Conservation (phyloP, 768 basidiomycete genomes). For the Mycena rebaudengoi region DNA sequence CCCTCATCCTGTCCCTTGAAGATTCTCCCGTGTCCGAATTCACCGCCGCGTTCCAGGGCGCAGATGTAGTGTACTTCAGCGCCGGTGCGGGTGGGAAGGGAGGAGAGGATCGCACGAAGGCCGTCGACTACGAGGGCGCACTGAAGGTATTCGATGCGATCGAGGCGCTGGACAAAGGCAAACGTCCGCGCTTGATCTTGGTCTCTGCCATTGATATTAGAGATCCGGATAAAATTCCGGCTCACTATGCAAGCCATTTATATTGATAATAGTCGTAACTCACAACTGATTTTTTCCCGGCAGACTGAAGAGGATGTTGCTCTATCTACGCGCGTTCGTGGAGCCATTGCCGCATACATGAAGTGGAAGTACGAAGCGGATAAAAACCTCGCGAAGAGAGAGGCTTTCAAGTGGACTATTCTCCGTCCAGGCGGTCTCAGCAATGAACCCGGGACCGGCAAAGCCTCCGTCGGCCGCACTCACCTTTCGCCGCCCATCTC, state of each 20-base stretch:
- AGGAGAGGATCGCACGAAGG: constrained; percentile 60
- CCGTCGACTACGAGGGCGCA: constrained; percentile 70
- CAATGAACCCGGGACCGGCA: constrained; percentile 59
- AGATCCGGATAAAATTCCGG: constrained; percentile 56
- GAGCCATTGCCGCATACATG: constrained; percentile 54
- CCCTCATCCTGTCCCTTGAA: constrained; percentile 66
- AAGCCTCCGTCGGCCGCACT: constrained; percentile 60
- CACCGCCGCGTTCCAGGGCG: constrained; percentile 49
- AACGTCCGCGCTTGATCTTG: constrained; percentile 62
- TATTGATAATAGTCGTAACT: no score
- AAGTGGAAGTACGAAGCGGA: constrained; percentile 61
- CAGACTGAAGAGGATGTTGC: constrained; percentile 58
- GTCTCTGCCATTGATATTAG: constrained; percentile 69
- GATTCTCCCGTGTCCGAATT: constrained; percentile 55
- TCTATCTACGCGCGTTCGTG: constrained; percentile 50
- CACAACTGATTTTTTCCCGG: background rate
- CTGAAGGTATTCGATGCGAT: constrained; percentile 77
- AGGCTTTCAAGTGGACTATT: constrained; percentile 71
- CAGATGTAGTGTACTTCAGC: constrained; percentile 55
- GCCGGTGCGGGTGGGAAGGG: constrained; percentile 68
- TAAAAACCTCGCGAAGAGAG: constrained; percentile 56
- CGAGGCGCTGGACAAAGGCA: constrained; percentile 54
- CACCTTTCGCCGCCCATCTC: constrained; percentile 56
- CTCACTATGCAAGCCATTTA: constrained; percentile 64
- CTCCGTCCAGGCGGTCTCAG: constrained; percentile 70